phyloP scores from a whole-genome alignment of 768 basidiomycete species.

The Cystobasidiopsis lactophilus region DNA sequence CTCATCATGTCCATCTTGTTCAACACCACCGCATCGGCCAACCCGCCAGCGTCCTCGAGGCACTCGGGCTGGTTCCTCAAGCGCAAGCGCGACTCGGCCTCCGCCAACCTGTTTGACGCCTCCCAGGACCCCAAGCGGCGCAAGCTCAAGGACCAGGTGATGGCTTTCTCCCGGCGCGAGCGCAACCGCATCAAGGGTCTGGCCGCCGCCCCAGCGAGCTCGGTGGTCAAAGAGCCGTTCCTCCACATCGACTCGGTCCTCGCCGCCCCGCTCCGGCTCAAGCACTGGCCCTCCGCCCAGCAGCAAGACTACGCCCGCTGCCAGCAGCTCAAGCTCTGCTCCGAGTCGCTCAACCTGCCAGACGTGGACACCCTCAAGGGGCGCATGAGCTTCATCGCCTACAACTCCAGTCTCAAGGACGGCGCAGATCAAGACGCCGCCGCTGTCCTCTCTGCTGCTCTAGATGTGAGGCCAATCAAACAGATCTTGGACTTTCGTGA shows the following conservation, averaged over 20 bases:
- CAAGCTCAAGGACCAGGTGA: constrained; percentile 12
- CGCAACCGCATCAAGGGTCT: constrained; percentile 11
- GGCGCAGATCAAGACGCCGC: constrained; percentile 9
- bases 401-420: constrained; percentile 6
- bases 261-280: neutral
- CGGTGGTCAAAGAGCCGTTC: neutral
- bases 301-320: constrained; percentile 12
- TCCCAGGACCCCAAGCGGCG: constrained; percentile 8
- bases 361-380: constrained; percentile 12
- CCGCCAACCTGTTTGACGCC: constrained; percentile 1
- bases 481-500: too few relatives aligned
- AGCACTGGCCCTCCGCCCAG: neutral
- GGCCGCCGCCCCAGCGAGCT: neutral
- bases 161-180: constrained; percentile 13
- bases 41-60: constrained; percentile 16
- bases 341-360: constrained; percentile 10
- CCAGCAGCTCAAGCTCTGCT: constrained; percentile 8
- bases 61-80: constrained; percentile 17
- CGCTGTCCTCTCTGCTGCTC: constrained; percentile 2
- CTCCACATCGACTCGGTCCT: neutral
- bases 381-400: constrained; percentile 9
- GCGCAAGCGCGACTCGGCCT: constrained; percentile 9
- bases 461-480: constrained; percentile 16
- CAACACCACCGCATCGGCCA: constrained; percentile 18
- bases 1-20: constrained; percentile 19